phyloP scores from a whole-genome alignment of 345 rosid genomes.

The Boechera retrofracta region DNA sequence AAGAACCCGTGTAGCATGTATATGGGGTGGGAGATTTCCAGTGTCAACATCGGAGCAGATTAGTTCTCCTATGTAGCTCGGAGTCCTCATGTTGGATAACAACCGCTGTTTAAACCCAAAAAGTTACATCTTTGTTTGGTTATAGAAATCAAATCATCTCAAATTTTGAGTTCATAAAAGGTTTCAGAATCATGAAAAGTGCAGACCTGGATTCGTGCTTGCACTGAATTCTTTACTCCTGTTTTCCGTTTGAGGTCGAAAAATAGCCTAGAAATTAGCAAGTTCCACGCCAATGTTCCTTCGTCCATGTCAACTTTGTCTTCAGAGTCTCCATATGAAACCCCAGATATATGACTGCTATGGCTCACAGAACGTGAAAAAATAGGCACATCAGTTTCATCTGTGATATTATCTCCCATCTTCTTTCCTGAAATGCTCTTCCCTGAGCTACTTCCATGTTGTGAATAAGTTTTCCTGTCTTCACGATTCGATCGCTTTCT shows the following conservation, averaged over 20 bases:
- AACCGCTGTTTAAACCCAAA: conserved; percentile 60
- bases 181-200: conserved; percentile 31
- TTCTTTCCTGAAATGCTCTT: conserved; percentile 47
- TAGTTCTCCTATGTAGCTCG: conserved; percentile 82
- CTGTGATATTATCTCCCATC: conserved; percentile 40
- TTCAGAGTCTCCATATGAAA: conserved; percentile 68
- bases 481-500: conserved; percentile 54
- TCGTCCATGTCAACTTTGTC: conserved; percentile 70
- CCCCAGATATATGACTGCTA: conserved; percentile 51
- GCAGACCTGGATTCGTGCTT: conserved; percentile 79
- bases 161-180: neutral
- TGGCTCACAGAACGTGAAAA: conserved; percentile 55
- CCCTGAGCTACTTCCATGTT: conserved; percentile 43
- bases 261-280: conserved; percentile 84
- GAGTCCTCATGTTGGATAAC: conserved; percentile 87
- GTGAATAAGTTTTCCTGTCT: conserved; percentile 59
- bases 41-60: conserved; percentile 64
- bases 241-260: conserved; percentile 72
- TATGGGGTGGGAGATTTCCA: conserved; percentile 83
- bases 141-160: conserved; percentile 15
- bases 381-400: conserved; percentile 51
- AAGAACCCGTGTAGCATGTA: conserved; percentile 82
- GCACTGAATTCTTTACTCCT: conserved; percentile 54
- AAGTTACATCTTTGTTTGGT: conserved; percentile 12
- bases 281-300: conserved; percentile 89